These are phyloP conservation scores for Penicillium sp. DNA, from an alignment of 2,329 filamentous ascomycete genomes.

Conservation along the genomic window DNA sequence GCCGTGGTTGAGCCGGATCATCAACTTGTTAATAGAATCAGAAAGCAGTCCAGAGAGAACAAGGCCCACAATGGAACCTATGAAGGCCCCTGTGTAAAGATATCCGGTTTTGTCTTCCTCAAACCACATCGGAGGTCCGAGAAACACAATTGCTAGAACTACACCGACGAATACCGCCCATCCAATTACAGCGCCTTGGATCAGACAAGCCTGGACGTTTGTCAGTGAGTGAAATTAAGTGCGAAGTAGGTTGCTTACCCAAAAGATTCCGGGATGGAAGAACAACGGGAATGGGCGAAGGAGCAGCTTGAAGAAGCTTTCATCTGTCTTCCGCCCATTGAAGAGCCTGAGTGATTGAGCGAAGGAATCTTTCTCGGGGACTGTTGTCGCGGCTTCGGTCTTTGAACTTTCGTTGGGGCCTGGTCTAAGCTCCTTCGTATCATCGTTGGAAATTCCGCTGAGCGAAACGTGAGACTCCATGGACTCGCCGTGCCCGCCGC, in stretches of 20 bases:
- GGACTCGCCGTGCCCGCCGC: conserved; percentile 20
- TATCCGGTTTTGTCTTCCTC: conserved; percentile 78
- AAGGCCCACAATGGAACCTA: conserved; percentile 79
- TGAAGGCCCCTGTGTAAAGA: conserved; percentile 78
- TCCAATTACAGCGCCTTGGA: conserved; percentile 86
- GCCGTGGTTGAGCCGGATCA: conserved; percentile 74
- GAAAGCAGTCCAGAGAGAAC: conserved; percentile 68
- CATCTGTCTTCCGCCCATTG: conserved; percentile 77
- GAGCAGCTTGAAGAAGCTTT: conserved; percentile 64
- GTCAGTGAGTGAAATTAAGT: conserved; percentile 6
- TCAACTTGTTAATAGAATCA: conserved; percentile 66
- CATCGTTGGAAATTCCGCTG: conserved; percentile 7
- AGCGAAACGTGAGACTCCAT: conserved; percentile 10
- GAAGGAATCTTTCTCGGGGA: conserved; percentile 55
- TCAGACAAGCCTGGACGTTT: conserved; percentile 56
- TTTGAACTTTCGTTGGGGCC: not conserved
- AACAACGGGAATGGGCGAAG: conserved; percentile 78
- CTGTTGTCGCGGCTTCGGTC: conserved; percentile 6
- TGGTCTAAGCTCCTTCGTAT: conserved; percentile 7
- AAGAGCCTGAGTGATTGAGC: conserved; percentile 64
- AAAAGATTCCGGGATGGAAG: conserved; percentile 79
- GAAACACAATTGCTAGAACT: conserved; percentile 76
- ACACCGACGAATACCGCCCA: conserved; percentile 94
- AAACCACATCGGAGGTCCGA: conserved; percentile 79
- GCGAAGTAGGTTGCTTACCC: conserved; percentile 48